Percentiles rank a stretch among this genome's conserved stretches.
Conservation (phyloP, 2,329 filamentous ascomycete genomes). For the Cladosporium halotolerans region DNA sequence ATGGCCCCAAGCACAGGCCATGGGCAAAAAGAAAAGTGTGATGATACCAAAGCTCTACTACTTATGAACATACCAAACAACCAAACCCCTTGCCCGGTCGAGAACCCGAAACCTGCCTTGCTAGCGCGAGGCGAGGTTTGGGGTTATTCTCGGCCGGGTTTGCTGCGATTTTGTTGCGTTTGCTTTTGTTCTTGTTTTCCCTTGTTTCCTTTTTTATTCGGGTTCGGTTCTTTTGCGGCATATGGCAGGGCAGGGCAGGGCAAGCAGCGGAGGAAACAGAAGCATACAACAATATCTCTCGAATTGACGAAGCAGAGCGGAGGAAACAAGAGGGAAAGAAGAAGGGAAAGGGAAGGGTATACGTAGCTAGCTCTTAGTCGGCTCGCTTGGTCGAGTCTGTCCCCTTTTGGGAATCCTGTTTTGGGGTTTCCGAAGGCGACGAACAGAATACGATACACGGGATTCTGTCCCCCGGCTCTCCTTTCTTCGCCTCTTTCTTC, state of each 20-base stretch:
- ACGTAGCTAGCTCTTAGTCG: conserved; percentile 12
- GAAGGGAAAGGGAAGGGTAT: background rate
- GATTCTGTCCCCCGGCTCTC: conserved; percentile 3
- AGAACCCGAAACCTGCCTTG: no score
- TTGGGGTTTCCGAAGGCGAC: background rate
- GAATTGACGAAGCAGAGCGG: background rate
- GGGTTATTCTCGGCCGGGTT: no score
- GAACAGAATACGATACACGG: conserved; percentile 4
- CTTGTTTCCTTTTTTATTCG: background rate
- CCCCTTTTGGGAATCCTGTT: background rate
- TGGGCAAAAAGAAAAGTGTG: conserved; percentile 9
- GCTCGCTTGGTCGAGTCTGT: conserved; percentile 11
- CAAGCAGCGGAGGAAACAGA: background rate
- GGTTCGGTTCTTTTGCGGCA: background rate
- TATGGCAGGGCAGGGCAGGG: background rate
- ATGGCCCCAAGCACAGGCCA: conserved; percentile 10
- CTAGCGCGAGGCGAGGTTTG: no score
- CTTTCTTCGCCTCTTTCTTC: background rate
- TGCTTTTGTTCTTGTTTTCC: conserved; percentile 1
- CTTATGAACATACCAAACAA: conserved; percentile 12
- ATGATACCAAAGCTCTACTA: conserved; percentile 12
- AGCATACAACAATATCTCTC: background rate
- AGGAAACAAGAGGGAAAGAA: background rate
- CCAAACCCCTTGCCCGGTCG: background rate
- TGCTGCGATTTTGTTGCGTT: background rate